These are phyloP conservation scores for Coemansia sp. DNA, from an alignment of 192 early-diverging fungal genomes.

Conservation along the genomic window DNA sequence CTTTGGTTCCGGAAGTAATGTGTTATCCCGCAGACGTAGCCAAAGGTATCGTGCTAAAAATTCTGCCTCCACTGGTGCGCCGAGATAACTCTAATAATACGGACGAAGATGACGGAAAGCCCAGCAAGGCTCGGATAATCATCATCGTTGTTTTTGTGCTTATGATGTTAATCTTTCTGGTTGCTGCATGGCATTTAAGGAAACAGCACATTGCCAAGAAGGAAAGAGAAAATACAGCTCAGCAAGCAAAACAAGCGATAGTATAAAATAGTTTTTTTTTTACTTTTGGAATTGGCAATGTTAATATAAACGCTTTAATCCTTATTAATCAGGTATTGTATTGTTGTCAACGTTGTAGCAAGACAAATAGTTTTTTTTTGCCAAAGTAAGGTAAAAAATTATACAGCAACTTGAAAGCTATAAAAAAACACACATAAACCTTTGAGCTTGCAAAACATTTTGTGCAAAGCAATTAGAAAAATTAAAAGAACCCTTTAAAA, in stretches of 20 bases:
- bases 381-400: too few species aligned
- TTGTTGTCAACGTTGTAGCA: too few species aligned
- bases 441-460: too few species aligned
- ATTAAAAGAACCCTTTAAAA: too few species aligned
- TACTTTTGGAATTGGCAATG: too few species aligned
- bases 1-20: neutral
- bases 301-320: too few species aligned
- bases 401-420: too few species aligned
- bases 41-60: neutral
- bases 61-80: neutral
- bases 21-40: neutral
- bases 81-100: neutral
- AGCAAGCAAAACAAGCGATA: neutral
- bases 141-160: neutral
- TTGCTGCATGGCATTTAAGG: neutral
- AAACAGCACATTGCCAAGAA: neutral
- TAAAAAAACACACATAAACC: too few species aligned
- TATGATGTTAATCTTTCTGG: neutral
- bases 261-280: neutral
- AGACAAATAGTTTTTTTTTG: too few species aligned
- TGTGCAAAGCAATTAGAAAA: too few species aligned
- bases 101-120: neutral
- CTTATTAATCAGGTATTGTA: too few species aligned
- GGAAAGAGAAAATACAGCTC: neutral
- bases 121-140: neutral